Base-by-base conservation (phyloP, 2,329 filamentous ascomycete species). In the Colletotrichum somersetense region DNA sequence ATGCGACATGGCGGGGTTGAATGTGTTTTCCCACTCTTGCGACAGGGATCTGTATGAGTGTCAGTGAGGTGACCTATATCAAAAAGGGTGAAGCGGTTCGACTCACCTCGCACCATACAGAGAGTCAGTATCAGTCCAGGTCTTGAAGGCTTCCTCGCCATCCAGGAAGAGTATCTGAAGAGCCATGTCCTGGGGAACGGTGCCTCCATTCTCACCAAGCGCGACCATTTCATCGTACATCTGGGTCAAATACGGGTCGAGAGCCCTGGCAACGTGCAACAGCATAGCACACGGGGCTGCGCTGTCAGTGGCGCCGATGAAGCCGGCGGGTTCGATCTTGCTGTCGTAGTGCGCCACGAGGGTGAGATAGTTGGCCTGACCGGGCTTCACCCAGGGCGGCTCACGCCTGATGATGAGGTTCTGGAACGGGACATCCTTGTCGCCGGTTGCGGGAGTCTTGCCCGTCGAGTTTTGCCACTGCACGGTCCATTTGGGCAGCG, bases 291-390 rank as follows among this genome's bases (percentile, higher is more conserved):
- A 96, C 23, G 94, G 93, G 12, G 90, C 94, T 0, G 94, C 94
- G 75, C 92, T 94, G 79, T 97, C 94, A 18, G 90, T 96, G 0
- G 94, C 94, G 1, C 94, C 94, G 62, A 97, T 92, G 78, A 96
- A 97, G 0, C 92, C 93, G 62, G 89, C 79, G 0, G 93, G 93
- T 20, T 84, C 84, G 58, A 91, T 84, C 82, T 94, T 94, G 79
- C 89, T 93, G 77, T 97, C 94, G 79, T 96, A 97, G 79, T 97
- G 94, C 44, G 94, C 94, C 11, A 94, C 94, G 61, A 97, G 84
- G 5, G 93, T 94, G 75, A 97, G 83, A 63, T 92, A 84, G 62
- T 91, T 92, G 18, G 93, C 89, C 78, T 95, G 89, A 0, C 94
- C 94, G 0, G 86, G 83, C 50, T 86, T 81, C 2, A 90, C 85